Evolutionary conservation across 1,284 basidiomycete species (phyloP).

Genomic region (Ceratobasidium sp.): DNA sequence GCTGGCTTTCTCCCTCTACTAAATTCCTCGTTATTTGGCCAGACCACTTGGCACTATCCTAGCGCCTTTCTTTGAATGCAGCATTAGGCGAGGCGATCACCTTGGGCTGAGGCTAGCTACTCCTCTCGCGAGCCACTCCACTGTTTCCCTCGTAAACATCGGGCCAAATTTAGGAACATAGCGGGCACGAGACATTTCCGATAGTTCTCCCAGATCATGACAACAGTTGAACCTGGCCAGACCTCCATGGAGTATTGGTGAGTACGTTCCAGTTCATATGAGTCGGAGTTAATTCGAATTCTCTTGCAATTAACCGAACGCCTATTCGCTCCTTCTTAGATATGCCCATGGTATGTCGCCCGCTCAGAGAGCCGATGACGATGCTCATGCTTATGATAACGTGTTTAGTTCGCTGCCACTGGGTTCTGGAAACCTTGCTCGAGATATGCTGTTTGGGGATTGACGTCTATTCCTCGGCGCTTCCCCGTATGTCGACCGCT

Average conservation of each 20-base stretch:
- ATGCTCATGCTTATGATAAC: too few relatives aligned
- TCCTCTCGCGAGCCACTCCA: conserved; percentile 84
- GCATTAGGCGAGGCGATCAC: conserved; percentile 67
- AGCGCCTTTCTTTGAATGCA: conserved; percentile 58
- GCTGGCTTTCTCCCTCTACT: conserved; percentile 79
- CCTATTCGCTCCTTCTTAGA: conserved; percentile 85
- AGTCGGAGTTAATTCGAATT: neutral
- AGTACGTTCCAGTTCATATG: conserved; percentile 60
- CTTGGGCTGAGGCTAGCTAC: conserved; percentile 85
- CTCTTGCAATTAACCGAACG: conserved; percentile 72
- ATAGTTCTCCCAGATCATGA: conserved; percentile 77
- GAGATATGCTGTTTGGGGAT: too few relatives aligned
- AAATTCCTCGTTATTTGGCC: neutral
- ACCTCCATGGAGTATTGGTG: conserved; percentile 83
- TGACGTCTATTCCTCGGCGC: too few relatives aligned
- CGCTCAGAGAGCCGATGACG: too few relatives aligned
- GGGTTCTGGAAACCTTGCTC: too few relatives aligned
- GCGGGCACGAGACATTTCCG: neutral
- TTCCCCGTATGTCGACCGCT: too few relatives aligned
- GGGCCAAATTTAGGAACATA: neutral
- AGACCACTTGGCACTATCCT: neutral
- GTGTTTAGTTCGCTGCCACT: too few relatives aligned
- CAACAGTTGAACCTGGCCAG: conserved; percentile 81
- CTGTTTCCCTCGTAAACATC: conserved; percentile 72
- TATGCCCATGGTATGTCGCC: conserved; percentile 82